Evolutionary conservation across 345 rosid genomes (phyloP), one percentile per base, ranked within the genome.

Genomic region (Euphorbia tirucalli): DNA sequence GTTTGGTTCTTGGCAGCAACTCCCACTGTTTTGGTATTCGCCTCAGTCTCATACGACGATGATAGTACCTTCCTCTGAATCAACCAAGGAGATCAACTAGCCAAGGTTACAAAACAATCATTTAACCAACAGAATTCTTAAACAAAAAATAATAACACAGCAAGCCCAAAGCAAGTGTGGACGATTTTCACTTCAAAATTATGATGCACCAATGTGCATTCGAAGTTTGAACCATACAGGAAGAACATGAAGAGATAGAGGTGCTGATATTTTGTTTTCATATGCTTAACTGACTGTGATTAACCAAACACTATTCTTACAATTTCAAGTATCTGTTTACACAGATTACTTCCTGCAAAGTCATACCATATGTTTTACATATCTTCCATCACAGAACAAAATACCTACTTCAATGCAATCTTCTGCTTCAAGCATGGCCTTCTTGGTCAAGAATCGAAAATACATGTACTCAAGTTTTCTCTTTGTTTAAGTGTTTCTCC

Each of bases 11-110:
- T 80, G 65, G 86, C 70, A 25, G 81, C 64, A 72, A 74, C 68
- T 74, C 82, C 87, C 78, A 74, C 65, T 18, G 82, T 30, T 79
- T 80, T 75, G 60, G 79, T 60, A 71, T 72, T 80, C 52, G 73
- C 30, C 5, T 88, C 87, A 60, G 73, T 35, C 7, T 88, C 87
- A 63, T 77, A 69, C 3, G 92, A 85, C 65, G 87, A 80, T 73
- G 86, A 81, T 74, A 86, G 70, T 67, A 80, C 81, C 68, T 65
- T 56, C 82, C 78, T 79, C 96, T 88, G 83, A 70, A 83, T 70
- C 64, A 80, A 69, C 74, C 77, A 77, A 73, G 73, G 70, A 79
- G 72, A 79, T 81, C 50, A 84, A 77, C 81, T 11, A 46, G 67
- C 24, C 48, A 63, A 31, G 39, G 71, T 58, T 65, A 74, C 56